phyloP scores from a whole-genome alignment of 371 early-diverging fungal genomes.

The Catenaria anguillulae region DNA sequence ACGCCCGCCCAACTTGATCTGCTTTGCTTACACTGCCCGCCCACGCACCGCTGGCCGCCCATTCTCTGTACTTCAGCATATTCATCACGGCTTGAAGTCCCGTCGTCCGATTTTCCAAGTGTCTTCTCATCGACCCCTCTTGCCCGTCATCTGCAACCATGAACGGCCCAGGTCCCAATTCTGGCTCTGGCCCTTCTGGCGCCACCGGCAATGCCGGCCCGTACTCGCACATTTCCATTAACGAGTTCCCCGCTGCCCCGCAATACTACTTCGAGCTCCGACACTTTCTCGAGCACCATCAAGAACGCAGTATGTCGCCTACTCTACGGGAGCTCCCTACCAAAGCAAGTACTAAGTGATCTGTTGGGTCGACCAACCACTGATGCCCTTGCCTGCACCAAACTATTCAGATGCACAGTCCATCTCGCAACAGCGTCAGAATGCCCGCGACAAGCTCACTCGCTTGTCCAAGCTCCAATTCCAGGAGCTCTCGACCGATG shows the following conservation, averaged over 20 bases:
- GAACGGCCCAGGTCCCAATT: too few species aligned
- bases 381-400: too few species aligned
- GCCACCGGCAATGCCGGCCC: background rate
- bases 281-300: conserved; percentile 7
- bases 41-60: too few species aligned
- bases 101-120: too few species aligned
- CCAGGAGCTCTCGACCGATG: conserved; percentile 85
- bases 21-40: too few species aligned
- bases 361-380: background rate
- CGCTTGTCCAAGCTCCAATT: conserved; percentile 69
- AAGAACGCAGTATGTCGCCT: background rate
- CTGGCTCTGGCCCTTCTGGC: too few species aligned
- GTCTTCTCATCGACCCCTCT: too few species aligned
- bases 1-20: too few species aligned
- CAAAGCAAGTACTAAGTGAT: background rate
- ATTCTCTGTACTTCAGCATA: too few species aligned
- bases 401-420: background rate
- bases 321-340: background rate
- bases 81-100: too few species aligned
- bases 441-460: conserved; percentile 72
- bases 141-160: too few species aligned
- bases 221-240: background rate
- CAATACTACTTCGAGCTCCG: conserved; percentile 6
- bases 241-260: background rate
- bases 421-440: conserved; percentile 12